Evolutionary conservation across 768 basidiomycete species (phyloP), one percentile per base, ranked within the genome.

Genomic region (Mycena capillaripes): DNA sequence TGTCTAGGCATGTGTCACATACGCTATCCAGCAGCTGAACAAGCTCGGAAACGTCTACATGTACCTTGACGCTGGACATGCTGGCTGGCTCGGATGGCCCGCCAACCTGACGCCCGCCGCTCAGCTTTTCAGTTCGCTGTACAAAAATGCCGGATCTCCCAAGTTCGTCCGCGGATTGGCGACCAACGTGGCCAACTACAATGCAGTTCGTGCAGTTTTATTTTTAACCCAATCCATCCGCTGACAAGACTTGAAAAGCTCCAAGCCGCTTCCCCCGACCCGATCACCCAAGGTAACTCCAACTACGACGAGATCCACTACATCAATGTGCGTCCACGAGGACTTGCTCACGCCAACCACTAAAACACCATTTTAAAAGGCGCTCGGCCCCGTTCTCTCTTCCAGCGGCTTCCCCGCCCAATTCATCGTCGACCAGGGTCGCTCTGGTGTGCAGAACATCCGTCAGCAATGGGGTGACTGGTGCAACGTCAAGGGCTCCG

Each of bases 81-180:
- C 88, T 69, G 89, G 90, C 63, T 91, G 90, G 91, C 86, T 91
- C 70, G 91, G 91, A 50, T 92, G 91, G 91, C 83, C 89, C 71
- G 89, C 90, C 50, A 91, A 91, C 83, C 80, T 91, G 79, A 64
- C 76, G 29, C 90, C 90, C 64, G 90, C 90, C 59, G 90, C 89
- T 36, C 81, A 86, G 73, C 82, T 91, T 70, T 91, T 90, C 80
- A 76, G 81, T 32, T 77, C 84, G 66, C 81, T 91, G 48, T 90
- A 84, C 82, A 82, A 82, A 74, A 79, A 74, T 73, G 89, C 89
- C 65, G 87, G 89, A 25, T 86, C 85, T 21, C 89, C 90, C n/a
- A 70, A 82, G n/a, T 87, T 86, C 75, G 85, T 91, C 77, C 87
- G 89, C 71, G 90, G 91, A 63, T 83, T 91, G 71, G 91, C 90